A percentile compares a stretch with the other conserved stretches of the same genome.
Conservation (phyloP, 75 land plant species). For the Picea glauca region DNA sequence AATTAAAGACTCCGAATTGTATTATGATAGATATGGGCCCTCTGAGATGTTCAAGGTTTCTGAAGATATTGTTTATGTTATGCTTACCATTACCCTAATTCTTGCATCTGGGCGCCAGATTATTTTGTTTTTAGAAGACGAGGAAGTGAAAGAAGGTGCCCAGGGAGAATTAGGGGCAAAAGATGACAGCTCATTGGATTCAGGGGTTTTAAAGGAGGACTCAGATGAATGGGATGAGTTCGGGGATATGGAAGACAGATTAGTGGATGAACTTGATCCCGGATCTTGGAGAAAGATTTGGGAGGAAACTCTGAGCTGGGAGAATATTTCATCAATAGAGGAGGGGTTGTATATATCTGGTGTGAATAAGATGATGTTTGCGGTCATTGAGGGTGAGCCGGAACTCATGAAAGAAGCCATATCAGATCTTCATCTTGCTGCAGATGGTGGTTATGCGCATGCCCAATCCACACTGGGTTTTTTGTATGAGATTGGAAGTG, state of each 20-base stretch:
- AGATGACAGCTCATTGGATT: not conserved
- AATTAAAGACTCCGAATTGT: no score
- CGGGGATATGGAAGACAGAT: conserved; percentile 20
- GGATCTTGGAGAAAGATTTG: conserved; percentile 48
- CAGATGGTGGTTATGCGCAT: conserved; percentile 43
- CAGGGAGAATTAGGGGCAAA: not conserved
- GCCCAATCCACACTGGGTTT: conserved; percentile 84
- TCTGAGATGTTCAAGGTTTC: no score
- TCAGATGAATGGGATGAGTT: conserved; percentile 50
- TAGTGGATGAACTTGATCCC: conserved; percentile 33
- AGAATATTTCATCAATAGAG: conserved; percentile 1
- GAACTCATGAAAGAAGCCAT: conserved; percentile 27
- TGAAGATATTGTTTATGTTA: no score
- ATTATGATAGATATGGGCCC: no score
- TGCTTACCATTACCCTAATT: not conserved
- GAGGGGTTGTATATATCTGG: conserved; percentile 30
- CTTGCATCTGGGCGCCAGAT: conserved; percentile 4
- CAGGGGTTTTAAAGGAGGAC: not conserved
- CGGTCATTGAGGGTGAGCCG: conserved; percentile 37
- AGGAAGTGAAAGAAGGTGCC: conserved; percentile 1
- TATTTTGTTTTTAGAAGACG: conserved; percentile 4
- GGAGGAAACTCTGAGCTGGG: conserved; percentile 11
- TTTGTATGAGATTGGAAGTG: conserved; percentile 48
- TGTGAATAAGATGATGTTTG: conserved; percentile 40
- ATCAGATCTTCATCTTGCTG: conserved; percentile 37